Evolutionary conservation across 2,329 filamentous ascomycete genomes (phyloP), one percentile per base, ranked within the genome.

Genomic region (Cytospora mali): DNA sequence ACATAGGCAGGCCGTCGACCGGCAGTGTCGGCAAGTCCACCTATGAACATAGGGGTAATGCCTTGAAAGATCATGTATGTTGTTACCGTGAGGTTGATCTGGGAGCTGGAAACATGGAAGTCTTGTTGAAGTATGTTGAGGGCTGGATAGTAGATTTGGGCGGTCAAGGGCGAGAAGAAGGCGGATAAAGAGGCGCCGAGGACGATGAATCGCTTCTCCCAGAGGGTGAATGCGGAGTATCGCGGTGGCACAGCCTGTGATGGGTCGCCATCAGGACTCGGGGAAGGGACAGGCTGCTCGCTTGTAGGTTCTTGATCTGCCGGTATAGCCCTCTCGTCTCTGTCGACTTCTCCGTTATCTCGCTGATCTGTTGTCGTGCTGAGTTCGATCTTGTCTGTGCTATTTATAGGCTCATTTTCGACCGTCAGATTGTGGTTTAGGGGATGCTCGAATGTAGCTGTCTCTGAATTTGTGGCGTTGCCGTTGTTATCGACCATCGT

Each of bases 21-120:
- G 2, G 76, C 74, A 2, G 71, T 77, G 68, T 88, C 86, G 0
- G 84, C 82, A 35, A 88, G 72, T 4, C 80, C 80, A 0, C 83
- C 84, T 39, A 66, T 52, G 21, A 66, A 64, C 55, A 80, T 80
- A 14, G 85, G 85, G 0, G 81, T 78, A 14, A 88, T 72, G 25
- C 82, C 86, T 73, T 88, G 85, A 33, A 88, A 81, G 57, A 88
- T 80, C 80, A 84, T 81, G 68, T 84, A 85, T 1, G 80, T 82
- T 2, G 82, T 84, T 48, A 84, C 72, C 7, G 80, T 83, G 39
- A 85, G 71, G 68, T 83, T 84, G 64, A 84, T 77, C 54, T 77
- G 67, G 1, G 74, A 68, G 31, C 69, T 67, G 6, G 74, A 73
- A 21, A 85, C 79, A 25, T 76, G 29, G 10, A 85, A 73, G 48